Conservation (phyloP, 352 stramenopile species). For the Lagenidium sp. region DNA sequence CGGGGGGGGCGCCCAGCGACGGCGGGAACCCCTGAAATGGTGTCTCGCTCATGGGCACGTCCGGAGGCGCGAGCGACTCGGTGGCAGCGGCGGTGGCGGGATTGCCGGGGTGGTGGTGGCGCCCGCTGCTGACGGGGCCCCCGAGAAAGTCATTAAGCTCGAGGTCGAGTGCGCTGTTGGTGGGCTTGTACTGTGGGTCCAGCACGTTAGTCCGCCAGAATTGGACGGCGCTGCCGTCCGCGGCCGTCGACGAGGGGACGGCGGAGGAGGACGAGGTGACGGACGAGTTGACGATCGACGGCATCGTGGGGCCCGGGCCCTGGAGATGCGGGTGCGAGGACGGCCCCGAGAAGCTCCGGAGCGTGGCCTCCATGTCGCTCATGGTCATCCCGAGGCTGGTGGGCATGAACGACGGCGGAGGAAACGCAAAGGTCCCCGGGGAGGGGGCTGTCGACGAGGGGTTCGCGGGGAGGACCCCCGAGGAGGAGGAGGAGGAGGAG, state of each 20-base stretch:
- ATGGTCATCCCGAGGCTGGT: constrained; percentile 17
- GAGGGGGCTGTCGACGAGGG: too few species aligned
- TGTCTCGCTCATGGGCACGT: too few species aligned
- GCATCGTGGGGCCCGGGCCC: too few species aligned
- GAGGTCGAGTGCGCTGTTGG: constrained; percentile 4
- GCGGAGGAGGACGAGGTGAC: constrained; percentile 10
- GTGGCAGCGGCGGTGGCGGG: constrained; percentile 1
- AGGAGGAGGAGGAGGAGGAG: too few species aligned
- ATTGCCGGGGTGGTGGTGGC: constrained; percentile 9
- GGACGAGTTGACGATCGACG: constrained; percentile 4
- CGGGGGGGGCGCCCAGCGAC: too few species aligned
- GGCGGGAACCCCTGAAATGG: too few species aligned
- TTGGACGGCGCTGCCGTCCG: constrained; percentile 4
- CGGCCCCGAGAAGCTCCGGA: constrained; percentile 8
- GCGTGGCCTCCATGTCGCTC: constrained; percentile 14
- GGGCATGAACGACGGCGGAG: constrained; percentile 4
- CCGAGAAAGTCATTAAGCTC: constrained; percentile 18
- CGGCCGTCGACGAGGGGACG: constrained; percentile 8
- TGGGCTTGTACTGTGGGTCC: constrained; percentile 11
- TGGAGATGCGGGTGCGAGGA: neutral
- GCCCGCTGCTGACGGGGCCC: too few species aligned
- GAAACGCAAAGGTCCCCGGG: too few species aligned
- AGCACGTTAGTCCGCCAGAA: too few species aligned
- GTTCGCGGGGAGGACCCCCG: too few species aligned
- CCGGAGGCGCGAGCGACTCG: too few species aligned